Percentiles rank a stretch among this genome's conserved stretches.
These are phyloP conservation scores for Falciphora oryzae DNA, from an alignment of 2,329 filamentous ascomycete genomes.

Conservation along the genomic window DNA sequence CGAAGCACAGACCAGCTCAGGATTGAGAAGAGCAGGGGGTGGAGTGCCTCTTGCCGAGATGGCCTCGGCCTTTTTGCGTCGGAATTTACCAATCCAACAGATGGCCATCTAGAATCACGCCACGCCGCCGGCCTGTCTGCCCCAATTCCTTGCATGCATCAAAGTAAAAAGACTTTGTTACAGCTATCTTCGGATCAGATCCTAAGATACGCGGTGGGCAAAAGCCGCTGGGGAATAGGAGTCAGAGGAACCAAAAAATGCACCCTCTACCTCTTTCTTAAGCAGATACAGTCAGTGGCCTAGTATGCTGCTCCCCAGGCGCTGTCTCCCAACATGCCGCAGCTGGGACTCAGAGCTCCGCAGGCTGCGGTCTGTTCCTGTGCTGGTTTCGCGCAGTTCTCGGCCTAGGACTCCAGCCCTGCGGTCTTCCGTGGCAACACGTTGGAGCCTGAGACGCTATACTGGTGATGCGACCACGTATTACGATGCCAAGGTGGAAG, in stretches of 20 bases:
- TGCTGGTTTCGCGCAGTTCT: no score
- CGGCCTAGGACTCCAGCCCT: neutral
- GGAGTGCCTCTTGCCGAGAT: no score
- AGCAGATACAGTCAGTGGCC: neutral
- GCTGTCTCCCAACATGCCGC: neutral
- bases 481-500: slow-evolving; percentile 40
- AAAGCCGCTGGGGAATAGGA: neutral
- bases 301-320: neutral
- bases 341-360: neutral
- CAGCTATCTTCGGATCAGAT: neutral
- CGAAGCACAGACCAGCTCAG: neutral
- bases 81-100: neutral
- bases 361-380: neutral
- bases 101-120: neutral
- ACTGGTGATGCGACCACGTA: slow-evolving; percentile 12
- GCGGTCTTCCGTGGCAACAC: neutral
- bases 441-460: neutral
- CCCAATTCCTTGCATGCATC: neutral
- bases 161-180: neutral
- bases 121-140: neutral
- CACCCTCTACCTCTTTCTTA: neutral
- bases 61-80: neutral
- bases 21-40: neutral
- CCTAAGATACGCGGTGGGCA: neutral
- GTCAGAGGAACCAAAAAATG: neutral